Evolutionary conservation across 495 filamentous ascomycete species (phyloP).

Genomic region (Venustampulla echinocandica): DNA sequence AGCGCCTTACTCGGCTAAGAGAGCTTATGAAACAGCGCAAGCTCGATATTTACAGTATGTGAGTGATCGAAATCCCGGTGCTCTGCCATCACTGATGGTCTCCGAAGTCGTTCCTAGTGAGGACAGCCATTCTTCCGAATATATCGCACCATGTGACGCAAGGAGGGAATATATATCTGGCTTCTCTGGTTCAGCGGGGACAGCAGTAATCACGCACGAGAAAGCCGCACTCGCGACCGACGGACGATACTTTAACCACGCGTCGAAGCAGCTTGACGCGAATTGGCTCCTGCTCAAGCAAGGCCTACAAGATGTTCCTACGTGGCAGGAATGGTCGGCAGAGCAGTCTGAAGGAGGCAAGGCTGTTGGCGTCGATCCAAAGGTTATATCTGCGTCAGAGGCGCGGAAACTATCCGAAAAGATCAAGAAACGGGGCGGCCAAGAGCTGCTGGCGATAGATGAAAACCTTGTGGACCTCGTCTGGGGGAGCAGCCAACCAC

Average conservation of each 20-base stretch:
- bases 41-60: conserved; percentile 89
- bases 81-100: conserved; percentile 9
- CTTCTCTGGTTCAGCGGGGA: conserved; percentile 93
- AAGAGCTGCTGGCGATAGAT: conserved; percentile 59
- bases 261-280: conserved; percentile 77
- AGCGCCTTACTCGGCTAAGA: conserved; percentile 67
- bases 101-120: conserved; percentile 84
- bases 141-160: conserved; percentile 89
- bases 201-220: conserved; percentile 75
- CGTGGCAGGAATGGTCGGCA: conserved; percentile 95
- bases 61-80: conserved; percentile 13
- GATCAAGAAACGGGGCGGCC: conserved; percentile 80
- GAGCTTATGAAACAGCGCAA: conserved; percentile 81
- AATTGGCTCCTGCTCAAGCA: conserved; percentile 94
- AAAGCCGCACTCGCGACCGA: conserved; percentile 92
- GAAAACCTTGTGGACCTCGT: conserved; percentile 82
- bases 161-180: conserved; percentile 89
- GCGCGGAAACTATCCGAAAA: conserved; percentile 82
- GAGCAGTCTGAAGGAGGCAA: conserved; percentile 80
- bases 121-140: conserved; percentile 96
- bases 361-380: conserved; percentile 84
- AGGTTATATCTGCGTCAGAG: conserved; percentile 73
- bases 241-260: conserved; percentile 98
- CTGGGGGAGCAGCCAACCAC: conserved; percentile 69
- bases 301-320: conserved; percentile 85